phyloP scores from a whole-genome alignment of 306 rosid species.

The Fagus sylvatica region DNA sequence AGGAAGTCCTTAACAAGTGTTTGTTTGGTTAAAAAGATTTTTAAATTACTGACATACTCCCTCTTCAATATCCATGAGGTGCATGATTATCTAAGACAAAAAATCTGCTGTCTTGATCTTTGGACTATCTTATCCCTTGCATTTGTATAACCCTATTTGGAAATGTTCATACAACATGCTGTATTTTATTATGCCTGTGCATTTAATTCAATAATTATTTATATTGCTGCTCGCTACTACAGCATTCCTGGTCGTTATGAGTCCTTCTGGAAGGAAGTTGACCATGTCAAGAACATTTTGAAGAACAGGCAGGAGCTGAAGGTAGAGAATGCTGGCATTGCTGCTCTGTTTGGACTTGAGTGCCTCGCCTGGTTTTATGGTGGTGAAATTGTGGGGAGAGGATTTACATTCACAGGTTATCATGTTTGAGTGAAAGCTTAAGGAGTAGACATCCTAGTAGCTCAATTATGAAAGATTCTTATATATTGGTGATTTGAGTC shows the following conservation, averaged over 20 bases:
- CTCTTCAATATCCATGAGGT: no score
- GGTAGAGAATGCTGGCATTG: conserved; percentile 34
- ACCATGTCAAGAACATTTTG: conserved; percentile 22
- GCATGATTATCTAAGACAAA: no score
- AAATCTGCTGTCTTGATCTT: not conserved
- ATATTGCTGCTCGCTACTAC: conserved; percentile 19
- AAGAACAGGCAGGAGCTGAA: conserved; percentile 37
- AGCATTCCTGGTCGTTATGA: conserved; percentile 49
- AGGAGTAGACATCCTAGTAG: conserved; percentile 13
- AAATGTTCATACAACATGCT: not conserved
- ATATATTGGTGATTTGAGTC: not conserved
- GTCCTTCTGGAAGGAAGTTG: conserved; percentile 45
- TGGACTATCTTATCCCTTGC: not conserved
- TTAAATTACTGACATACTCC: no score
- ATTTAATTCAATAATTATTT: not conserved
- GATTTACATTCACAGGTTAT: conserved; percentile 55
- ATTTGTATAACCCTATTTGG: not conserved
- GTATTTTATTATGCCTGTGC: not conserved
- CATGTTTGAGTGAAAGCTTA: conserved; percentile 26
- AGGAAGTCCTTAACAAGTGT: no score
- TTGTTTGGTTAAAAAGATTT: no score
- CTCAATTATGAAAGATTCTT: conserved; percentile 9
- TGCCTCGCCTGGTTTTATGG: conserved; percentile 58
- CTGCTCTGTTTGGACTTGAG: conserved; percentile 50
- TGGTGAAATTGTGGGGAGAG: conserved; percentile 53